Evolutionary conservation across 352 stramenopile species (phyloP).

Genomic region (Phytophthora capsici): DNA sequence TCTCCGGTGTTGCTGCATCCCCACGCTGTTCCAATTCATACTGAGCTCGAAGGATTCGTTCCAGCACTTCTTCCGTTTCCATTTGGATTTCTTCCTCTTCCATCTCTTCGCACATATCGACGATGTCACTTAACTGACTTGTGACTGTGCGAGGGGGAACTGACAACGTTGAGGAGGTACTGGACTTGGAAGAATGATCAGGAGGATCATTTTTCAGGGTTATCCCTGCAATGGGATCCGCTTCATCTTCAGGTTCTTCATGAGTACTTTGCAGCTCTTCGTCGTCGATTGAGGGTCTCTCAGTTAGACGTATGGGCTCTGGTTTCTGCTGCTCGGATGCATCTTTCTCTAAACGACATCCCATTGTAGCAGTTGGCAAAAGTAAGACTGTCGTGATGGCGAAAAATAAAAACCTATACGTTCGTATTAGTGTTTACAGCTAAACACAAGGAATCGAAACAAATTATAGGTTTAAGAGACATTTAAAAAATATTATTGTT

Average conservation of each 20-base stretch:
- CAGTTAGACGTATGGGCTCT: slow-evolving; percentile 4
- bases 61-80: slow-evolving; percentile 13
- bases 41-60: slow-evolving; percentile 22
- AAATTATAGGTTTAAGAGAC: no score
- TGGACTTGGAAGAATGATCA: not conserved
- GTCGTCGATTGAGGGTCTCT: slow-evolving; percentile 8
- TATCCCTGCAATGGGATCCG: not conserved
- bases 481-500: no score
- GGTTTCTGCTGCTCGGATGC: not conserved
- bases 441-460: no score
- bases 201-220: not conserved
- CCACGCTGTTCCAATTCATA: slow-evolving; percentile 15
- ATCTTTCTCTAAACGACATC: slow-evolving; percentile 2
- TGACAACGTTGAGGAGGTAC: not conserved
- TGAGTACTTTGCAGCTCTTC: not conserved
- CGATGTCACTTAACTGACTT: slow-evolving; percentile 25
- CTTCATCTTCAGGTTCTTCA: slow-evolving; percentile 7
- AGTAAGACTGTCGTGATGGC: not conserved
- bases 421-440: not conserved
- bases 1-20: not conserved
- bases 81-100: slow-evolving; percentile 14
- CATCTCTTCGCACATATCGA: slow-evolving; percentile 24
- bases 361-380: slow-evolving; percentile 9
- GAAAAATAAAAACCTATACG: not conserved
- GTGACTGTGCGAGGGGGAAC: slow-evolving; percentile 11